phyloP scores from a whole-genome alignment of 2,329 filamentous ascomycete genomes.

The Phoma sp. region DNA sequence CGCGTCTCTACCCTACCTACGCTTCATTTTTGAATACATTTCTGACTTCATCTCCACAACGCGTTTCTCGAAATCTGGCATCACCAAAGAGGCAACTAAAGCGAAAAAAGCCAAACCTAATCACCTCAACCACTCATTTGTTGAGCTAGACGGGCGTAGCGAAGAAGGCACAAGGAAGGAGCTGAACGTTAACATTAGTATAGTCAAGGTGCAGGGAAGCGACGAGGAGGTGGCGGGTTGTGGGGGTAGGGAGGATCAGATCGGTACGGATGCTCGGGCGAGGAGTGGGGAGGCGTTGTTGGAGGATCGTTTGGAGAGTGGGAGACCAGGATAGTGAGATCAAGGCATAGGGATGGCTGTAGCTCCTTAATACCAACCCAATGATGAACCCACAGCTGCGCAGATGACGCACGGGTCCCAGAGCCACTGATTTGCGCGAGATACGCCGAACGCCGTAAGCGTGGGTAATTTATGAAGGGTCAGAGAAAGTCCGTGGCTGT shows the following conservation, averaged over 20 bases:
- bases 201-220: not conserved
- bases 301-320: not conserved
- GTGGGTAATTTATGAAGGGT: too few species aligned
- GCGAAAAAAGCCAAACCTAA: conserved; percentile 4
- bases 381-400: not conserved
- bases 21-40: conserved; percentile 16
- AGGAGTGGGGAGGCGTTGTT: not conserved
- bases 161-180: conserved; percentile 3
- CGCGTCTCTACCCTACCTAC: conserved; percentile 14
- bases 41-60: too few species aligned
- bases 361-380: too few species aligned
- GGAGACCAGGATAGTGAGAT: not conserved
- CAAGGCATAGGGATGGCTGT: too few species aligned
- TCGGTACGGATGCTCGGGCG: conserved; percentile 3
- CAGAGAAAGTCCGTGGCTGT: too few species aligned
- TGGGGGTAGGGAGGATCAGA: conserved; percentile 8
- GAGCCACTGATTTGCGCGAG: too few species aligned
- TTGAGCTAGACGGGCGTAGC: not conserved
- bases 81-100: conserved; percentile 9
- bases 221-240: conserved; percentile 3
- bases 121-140: conserved; percentile 1
- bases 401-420: too few species aligned
- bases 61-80: conserved; percentile 1
- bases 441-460: too few species aligned
- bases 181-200: conserved; percentile 10